These are phyloP conservation scores for Umbellularia californica DNA, from an alignment of 164 flowering plant genomes.

Conservation along the genomic window DNA sequence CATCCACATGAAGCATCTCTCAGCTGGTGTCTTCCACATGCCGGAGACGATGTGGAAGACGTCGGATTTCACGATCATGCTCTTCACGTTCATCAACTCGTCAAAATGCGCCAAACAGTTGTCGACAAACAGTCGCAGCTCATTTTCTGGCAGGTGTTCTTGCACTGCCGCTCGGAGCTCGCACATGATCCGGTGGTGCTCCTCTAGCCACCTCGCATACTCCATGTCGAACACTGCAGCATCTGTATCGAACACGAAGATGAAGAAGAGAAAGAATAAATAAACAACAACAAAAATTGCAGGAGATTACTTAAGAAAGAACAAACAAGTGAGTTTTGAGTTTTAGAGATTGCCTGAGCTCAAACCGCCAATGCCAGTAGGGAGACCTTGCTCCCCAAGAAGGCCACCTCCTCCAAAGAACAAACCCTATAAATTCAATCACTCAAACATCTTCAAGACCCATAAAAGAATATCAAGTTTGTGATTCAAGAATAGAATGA, in stretches of 20 bases:
- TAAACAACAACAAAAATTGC: background rate
- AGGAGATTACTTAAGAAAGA: background rate
- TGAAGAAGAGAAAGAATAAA: background rate
- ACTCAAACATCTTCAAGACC: background rate
- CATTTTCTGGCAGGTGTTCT: constrained; percentile 84
- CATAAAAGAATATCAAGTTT: background rate
- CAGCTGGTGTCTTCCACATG: constrained; percentile 97
- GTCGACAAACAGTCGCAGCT: constrained; percentile 72
- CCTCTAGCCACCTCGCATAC: constrained; percentile 91
- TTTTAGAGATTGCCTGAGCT: constrained; percentile 48
- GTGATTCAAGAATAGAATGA: background rate
- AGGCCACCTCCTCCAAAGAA: constrained; percentile 59
- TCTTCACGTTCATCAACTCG: constrained; percentile 61
- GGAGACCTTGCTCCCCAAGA: constrained; percentile 64
- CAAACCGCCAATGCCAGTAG: constrained; percentile 40
- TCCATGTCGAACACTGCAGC: constrained; percentile 92
- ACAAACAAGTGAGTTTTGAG: background rate
- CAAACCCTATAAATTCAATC: constrained; percentile 50
- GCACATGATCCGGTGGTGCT: constrained; percentile 83
- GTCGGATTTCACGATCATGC: constrained; percentile 69
- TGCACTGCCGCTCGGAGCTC: constrained; percentile 89
- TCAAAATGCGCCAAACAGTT: constrained; percentile 75
- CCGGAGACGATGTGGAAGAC: constrained; percentile 93
- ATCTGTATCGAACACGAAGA: constrained; percentile 27
- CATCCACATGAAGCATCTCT: constrained; percentile 97